These are phyloP conservation scores for Erythrobasidium hasegawianum DNA, from an alignment of 1,284 basidiomycete species.

Conservation along the genomic window DNA sequence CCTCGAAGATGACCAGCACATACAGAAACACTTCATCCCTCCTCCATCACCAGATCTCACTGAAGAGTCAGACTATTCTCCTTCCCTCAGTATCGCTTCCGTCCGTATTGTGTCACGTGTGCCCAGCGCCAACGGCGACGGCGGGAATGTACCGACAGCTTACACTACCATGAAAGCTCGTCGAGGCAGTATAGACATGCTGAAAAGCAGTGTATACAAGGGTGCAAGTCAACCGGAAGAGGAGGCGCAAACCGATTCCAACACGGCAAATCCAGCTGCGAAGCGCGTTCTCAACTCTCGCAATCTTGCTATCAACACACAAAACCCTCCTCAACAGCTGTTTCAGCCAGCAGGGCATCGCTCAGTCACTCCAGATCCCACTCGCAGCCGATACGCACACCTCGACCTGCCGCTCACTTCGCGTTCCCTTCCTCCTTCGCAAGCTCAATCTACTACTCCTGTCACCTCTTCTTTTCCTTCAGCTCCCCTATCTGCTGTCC, in stretches of 20 bases:
- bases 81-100: neutral
- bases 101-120: neutral
- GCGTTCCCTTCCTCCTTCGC: slow-evolving; percentile 1
- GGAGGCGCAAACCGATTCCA: neutral
- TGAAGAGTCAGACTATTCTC: slow-evolving; percentile 7
- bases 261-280: neutral
- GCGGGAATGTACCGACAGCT: neutral
- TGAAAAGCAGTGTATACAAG: neutral
- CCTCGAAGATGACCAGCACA: neutral
- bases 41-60: slow-evolving; percentile 13
- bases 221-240: neutral
- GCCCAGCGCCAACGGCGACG: neutral
- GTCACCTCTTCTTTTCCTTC: neutral
- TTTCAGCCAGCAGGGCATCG: slow-evolving; percentile 5
- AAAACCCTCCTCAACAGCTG: neutral
- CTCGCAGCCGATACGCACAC: slow-evolving; percentile 12
- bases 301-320: slow-evolving; percentile 31
- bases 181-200: neutral
- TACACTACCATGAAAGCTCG: neutral
- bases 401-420: slow-evolving; percentile 11
- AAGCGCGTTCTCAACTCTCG: slow-evolving; percentile 32
- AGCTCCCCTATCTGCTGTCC: neutral
- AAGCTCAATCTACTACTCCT: neutral
- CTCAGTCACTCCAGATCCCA: slow-evolving; percentile 9
- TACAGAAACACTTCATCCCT: no score